Evolutionary conservation across 176 grass and related monocot genomes (phyloP).

Genomic region (Oryza rufipogon): DNA sequence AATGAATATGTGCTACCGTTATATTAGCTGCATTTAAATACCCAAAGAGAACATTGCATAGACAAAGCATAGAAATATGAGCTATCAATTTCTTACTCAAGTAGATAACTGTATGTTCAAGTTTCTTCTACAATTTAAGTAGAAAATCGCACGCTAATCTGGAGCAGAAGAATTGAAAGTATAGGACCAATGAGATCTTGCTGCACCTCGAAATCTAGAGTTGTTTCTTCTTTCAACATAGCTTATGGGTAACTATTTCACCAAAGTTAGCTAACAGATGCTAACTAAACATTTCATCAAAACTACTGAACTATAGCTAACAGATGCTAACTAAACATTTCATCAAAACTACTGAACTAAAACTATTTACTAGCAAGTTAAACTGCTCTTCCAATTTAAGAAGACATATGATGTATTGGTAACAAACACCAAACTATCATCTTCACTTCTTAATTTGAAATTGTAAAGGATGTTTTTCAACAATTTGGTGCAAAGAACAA

Average conservation of each 20-base stretch:
- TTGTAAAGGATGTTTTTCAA: not conserved
- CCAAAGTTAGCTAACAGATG: not conserved
- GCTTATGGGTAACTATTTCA: not conserved
- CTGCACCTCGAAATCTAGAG: not conserved
- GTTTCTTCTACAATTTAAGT: not conserved
- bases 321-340: not conserved
- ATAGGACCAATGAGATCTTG: not conserved
- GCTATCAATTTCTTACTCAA: conserved; percentile 12
- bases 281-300: not conserved
- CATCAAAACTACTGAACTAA: not conserved
- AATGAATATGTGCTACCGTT: not conserved
- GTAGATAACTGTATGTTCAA: not conserved
- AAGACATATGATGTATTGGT: not conserved
- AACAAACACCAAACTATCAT: not conserved
- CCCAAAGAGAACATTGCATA: not conserved
- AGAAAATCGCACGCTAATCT: not conserved
- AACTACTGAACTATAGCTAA: not conserved
- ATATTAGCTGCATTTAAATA: not conserved
- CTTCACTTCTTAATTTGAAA: conserved; percentile 2
- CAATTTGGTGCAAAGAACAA: not conserved
- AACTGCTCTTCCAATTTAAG: not conserved
- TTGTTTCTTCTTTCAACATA: not conserved
- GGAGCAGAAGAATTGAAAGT: not conserved
- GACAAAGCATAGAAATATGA: not conserved
- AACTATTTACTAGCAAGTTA: not conserved